phyloP scores from a whole-genome alignment of 768 basidiomycete genomes.

The Austroboletus eburneus region DNA sequence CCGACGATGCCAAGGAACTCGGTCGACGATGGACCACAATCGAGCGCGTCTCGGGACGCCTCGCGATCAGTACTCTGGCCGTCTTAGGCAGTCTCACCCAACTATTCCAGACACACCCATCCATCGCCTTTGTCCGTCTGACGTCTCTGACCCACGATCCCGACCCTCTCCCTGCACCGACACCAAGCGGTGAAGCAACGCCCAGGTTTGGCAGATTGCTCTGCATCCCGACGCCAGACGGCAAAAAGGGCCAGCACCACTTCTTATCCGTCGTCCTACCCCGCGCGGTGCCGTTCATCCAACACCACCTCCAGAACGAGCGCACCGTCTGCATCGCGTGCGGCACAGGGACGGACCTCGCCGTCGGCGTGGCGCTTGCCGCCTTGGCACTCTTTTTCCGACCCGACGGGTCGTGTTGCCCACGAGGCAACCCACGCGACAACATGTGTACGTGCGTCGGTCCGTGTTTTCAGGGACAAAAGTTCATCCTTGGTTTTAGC shows the following conservation, averaged over 20 bases:
- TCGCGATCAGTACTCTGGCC: conserved; percentile 37
- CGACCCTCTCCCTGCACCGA: not conserved
- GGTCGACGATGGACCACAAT: conserved; percentile 10
- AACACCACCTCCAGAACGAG: conserved; percentile 33
- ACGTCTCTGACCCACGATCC: not conserved
- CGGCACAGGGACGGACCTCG: conserved; percentile 54
- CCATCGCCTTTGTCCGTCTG: conserved; percentile 19
- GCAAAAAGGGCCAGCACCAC: conserved; percentile 51
- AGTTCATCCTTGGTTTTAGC: conserved; percentile 17
- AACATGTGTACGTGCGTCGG: conserved; percentile 25
- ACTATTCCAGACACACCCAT: not conserved
- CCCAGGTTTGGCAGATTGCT: conserved; percentile 7
- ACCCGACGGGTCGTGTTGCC: conserved; percentile 39
- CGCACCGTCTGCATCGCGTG: conserved; percentile 48
- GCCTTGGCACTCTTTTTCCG: conserved; percentile 58
- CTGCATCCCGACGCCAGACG: conserved; percentile 30
- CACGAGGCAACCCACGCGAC: conserved; percentile 3
- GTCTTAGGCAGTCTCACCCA: conserved; percentile 21
- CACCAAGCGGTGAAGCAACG: too few species aligned
- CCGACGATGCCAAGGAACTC: not conserved
- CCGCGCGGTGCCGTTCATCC: conserved; percentile 43
- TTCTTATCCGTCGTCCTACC: conserved; percentile 51
- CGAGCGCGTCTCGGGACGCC: conserved; percentile 33
- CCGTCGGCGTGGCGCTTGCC: conserved; percentile 60
- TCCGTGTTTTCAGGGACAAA: conserved; percentile 6